These are phyloP conservation scores for Debaryomyces fabryi DNA, from an alignment of 1,139 yeast genomes.

Conservation along the genomic window DNA sequence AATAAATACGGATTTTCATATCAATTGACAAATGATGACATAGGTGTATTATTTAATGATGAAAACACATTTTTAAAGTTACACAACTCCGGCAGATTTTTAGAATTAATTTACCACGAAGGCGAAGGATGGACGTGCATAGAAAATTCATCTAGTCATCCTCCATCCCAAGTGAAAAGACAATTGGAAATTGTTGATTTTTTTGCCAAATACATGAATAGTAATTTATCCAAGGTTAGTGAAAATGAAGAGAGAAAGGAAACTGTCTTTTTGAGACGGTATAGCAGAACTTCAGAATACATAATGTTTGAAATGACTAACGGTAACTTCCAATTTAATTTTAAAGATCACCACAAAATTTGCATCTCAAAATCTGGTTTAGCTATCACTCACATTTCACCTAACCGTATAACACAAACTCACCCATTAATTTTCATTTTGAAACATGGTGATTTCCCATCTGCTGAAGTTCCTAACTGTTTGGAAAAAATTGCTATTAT, in stretches of 20 bases:
- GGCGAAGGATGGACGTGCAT: constrained; percentile 75
- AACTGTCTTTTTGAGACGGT: constrained; percentile 76
- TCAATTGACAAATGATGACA: constrained; percentile 85
- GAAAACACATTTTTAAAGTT: constrained; percentile 77
- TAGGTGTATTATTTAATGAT: constrained; percentile 89
- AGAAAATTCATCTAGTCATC: constrained; percentile 56
- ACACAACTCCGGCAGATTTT: constrained; percentile 63
- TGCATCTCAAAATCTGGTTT: constrained; percentile 77
- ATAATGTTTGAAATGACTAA: constrained; percentile 94
- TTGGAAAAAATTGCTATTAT: constrained; percentile 39
- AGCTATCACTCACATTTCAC: constrained; percentile 80
- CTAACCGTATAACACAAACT: constrained; percentile 72
- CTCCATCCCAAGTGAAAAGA: constrained; percentile 64
- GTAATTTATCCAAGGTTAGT: constrained; percentile 75
- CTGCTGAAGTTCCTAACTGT: constrained; percentile 55
- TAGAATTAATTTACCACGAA: constrained; percentile 61
- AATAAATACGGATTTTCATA: constrained; percentile 95
- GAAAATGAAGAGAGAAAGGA: constrained; percentile 60
- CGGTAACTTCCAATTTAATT: constrained; percentile 91
- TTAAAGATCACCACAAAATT: constrained; percentile 90
- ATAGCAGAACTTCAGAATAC: constrained; percentile 73
- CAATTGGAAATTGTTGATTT: constrained; percentile 83
- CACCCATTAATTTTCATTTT: constrained; percentile 63
- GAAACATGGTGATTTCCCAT: constrained; percentile 65
- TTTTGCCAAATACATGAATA: constrained; percentile 82